Conservation (phyloP, 2,329 filamentous ascomycete genomes). For the Cryphonectria nitschkei region DNA sequence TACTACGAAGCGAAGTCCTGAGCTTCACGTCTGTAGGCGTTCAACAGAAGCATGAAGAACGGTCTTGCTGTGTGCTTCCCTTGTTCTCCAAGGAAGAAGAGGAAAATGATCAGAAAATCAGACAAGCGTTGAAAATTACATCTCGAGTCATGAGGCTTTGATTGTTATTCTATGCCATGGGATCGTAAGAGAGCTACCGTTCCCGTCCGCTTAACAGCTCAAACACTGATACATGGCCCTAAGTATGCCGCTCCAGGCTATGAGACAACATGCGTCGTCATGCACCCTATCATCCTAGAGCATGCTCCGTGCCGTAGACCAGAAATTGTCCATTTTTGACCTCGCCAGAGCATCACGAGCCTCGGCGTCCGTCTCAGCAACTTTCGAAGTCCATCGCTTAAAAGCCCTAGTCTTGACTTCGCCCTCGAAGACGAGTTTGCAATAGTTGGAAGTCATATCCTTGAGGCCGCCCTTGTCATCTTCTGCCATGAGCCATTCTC, state of each 20-base stretch:
- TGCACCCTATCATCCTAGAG: not conserved
- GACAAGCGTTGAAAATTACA: not conserved
- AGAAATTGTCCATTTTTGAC: constrained; percentile 93
- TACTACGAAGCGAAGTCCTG: not conserved
- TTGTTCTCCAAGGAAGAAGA: too few species aligned
- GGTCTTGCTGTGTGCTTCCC: not conserved
- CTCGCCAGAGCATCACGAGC: constrained; percentile 79
- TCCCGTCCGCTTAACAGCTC: not conserved
- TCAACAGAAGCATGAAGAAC: not conserved
- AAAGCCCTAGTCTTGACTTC: constrained; percentile 81
- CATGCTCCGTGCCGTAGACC: constrained; percentile 79
- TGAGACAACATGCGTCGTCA: not conserved
- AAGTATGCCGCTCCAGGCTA: constrained; percentile 7
- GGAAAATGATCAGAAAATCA: not conserved
- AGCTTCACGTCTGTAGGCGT: not conserved
- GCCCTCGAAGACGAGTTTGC: constrained; percentile 86
- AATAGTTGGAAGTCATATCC: constrained; percentile 81
- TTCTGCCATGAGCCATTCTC: constrained; percentile 78
- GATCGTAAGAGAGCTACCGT: not conserved
- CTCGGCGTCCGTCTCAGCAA: constrained; percentile 91
- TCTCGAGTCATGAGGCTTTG: not conserved
- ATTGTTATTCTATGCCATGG: not conserved
- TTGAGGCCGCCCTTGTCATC: constrained; percentile 78
- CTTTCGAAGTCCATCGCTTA: constrained; percentile 83
- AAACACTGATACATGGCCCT: not conserved